These are phyloP conservation scores for Pythium coloratum DNA, from an alignment of 352 stramenopile species.

Conservation along the genomic window DNA sequence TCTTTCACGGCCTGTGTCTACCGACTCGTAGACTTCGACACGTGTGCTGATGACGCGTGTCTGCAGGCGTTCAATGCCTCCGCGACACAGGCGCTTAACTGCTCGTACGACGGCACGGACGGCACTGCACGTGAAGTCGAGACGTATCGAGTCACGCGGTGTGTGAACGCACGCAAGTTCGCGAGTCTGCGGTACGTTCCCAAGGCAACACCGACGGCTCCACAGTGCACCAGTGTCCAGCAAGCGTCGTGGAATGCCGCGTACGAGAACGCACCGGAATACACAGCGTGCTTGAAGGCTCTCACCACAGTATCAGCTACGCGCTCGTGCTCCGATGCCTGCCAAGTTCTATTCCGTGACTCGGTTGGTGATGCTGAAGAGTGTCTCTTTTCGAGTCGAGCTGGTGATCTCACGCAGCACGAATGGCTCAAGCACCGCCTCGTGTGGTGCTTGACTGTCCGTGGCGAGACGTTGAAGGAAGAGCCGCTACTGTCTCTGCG, in stretches of 20 bases:
- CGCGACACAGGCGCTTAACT: conserved; percentile 14
- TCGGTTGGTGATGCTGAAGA: conserved; percentile 15
- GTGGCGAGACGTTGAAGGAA: conserved; percentile 12
- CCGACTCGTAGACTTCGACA: conserved; percentile 24
- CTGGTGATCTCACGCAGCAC: conserved; percentile 18
- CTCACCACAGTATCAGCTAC: not conserved
- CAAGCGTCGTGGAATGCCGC: conserved; percentile 15
- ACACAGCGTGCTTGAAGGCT: conserved; percentile 7
- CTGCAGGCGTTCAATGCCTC: conserved; percentile 13
- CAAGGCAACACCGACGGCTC: not conserved
- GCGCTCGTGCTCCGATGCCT: conserved; percentile 14
- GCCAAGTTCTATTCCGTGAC: conserved; percentile 18
- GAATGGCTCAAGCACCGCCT: conserved; percentile 26
- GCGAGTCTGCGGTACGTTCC: conserved; percentile 10
- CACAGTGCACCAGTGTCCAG: conserved; percentile 14
- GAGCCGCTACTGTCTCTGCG: conserved; percentile 14
- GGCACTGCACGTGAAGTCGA: conserved; percentile 20
- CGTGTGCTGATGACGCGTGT: conserved; percentile 18
- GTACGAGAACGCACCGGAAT: conserved; percentile 8
- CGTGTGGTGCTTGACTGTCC: conserved; percentile 18
- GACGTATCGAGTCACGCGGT: conserved; percentile 12
- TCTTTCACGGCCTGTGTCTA: conserved; percentile 20
- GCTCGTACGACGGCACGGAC: conserved; percentile 21
- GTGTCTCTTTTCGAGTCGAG: conserved; percentile 18
- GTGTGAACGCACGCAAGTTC: conserved; percentile 8